Evolutionary conservation across 2,329 filamentous ascomycete genomes (phyloP).

Genomic region (Ophiosphaerella herpotricha): DNA sequence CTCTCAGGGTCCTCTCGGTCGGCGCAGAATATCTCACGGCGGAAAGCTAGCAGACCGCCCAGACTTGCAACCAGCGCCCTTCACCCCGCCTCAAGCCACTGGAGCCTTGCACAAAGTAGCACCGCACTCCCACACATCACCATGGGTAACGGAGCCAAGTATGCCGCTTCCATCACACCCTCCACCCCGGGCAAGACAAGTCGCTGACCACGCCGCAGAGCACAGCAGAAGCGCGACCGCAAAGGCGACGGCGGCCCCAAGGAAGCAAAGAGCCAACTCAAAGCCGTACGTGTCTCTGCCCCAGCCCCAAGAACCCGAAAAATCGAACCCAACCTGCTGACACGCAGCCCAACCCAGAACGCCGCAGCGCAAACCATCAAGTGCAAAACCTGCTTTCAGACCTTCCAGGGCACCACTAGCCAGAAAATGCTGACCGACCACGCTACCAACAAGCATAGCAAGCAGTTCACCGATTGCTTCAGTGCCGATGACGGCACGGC

Average conservation of each 20-base stretch:
- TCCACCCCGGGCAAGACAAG: background rate
- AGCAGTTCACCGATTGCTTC: slow-evolving; percentile 73
- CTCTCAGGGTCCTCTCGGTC: background rate
- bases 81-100: slow-evolving; percentile 31
- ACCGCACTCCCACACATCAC: slow-evolving; percentile 11
- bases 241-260: slow-evolving; percentile 37
- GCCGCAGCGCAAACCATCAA: slow-evolving; percentile 75
- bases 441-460: slow-evolving; percentile 76
- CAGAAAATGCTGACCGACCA: slow-evolving; percentile 73
- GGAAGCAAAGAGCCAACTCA: slow-evolving; percentile 43
- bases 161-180: slow-evolving; percentile 9
- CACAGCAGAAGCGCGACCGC: slow-evolving; percentile 47
- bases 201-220: slow-evolving; percentile 31
- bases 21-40: slow-evolving; percentile 1
- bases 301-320: background rate
- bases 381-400: slow-evolving; percentile 76
- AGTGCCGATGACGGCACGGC: slow-evolving; percentile 39
- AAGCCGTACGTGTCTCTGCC: slow-evolving; percentile 34
- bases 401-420: slow-evolving; percentile 78
- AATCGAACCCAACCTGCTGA: slow-evolving; percentile 1
- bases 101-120: slow-evolving; percentile 13
- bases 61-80: slow-evolving; percentile 26
- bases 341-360: slow-evolving; percentile 58
- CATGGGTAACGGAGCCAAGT: slow-evolving; percentile 48
- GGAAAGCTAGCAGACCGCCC: background rate